phyloP scores from a whole-genome alignment of 331 rosid genomes.

The Dryas integrifolia region DNA sequence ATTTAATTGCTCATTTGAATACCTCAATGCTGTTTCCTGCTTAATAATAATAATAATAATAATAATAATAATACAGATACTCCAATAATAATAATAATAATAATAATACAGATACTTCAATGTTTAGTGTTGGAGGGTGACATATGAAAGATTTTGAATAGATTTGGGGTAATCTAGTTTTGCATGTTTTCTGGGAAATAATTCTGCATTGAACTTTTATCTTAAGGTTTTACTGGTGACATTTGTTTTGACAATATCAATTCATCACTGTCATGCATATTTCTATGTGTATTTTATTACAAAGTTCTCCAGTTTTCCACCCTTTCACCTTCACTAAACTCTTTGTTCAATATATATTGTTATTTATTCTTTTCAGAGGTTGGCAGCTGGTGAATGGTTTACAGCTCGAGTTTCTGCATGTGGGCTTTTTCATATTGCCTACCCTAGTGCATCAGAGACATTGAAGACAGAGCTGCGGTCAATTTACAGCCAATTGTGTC shows the following conservation, averaged over 20 bases:
- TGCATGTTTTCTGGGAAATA: not conserved
- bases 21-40: not conserved
- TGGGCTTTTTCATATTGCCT: constrained; percentile 90
- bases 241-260: not conserved
- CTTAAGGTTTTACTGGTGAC: not conserved
- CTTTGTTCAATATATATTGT: constrained; percentile 10
- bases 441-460: constrained; percentile 75
- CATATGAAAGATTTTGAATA: not conserved
- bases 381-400: constrained; percentile 99
- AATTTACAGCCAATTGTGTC: constrained; percentile 84
- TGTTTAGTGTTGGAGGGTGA: not conserved
- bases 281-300: not conserved
- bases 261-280: not conserved
- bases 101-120: too few relatives aligned
- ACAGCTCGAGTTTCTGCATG: constrained; percentile 98
- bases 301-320: not conserved
- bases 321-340: constrained; percentile 2
- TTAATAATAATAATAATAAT: not conserved
- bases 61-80: too few relatives aligned
- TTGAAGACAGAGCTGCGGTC: constrained; percentile 79
- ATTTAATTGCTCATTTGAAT: not conserved
- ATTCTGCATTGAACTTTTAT: not conserved
- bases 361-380: constrained; percentile 49
- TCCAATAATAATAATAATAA: not conserved
- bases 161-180: not conserved